phyloP scores from a whole-genome alignment of 2,329 filamentous ascomycete genomes.

The Epichloe gansuensis region DNA sequence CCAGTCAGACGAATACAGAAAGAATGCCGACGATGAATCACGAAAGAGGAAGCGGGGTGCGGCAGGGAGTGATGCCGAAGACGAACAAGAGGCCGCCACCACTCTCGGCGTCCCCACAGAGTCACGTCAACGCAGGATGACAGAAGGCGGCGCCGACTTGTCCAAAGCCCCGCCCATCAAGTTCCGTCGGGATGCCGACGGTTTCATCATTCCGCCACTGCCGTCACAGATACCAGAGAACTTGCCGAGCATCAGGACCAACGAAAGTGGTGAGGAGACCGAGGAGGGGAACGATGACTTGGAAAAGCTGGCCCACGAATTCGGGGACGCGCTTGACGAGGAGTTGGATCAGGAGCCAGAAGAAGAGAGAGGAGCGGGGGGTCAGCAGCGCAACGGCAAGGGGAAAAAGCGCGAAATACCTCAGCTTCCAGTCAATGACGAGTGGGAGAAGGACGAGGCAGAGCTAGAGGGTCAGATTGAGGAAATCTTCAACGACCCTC shows the following conservation, averaged over 20 bases:
- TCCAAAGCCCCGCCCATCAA: conserved; percentile 21
- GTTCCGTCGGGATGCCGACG: conserved; percentile 48
- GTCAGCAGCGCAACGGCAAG: conserved; percentile 10
- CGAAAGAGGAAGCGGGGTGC: conserved; percentile 31
- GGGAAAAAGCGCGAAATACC: conserved; percentile 20
- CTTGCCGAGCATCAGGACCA: conserved; percentile 10
- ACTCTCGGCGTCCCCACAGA: not conserved
- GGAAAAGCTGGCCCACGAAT: conserved; percentile 30
- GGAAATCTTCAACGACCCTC: conserved; percentile 52
- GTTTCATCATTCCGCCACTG: conserved; percentile 49
- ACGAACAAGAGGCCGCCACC: conserved; percentile 7
- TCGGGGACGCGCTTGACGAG: conserved; percentile 27
- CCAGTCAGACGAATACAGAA: conserved; percentile 45
- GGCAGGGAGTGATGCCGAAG: conserved; percentile 12
- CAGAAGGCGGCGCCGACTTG: conserved; percentile 22
- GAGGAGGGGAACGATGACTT: conserved; percentile 21
- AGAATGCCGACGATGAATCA: conserved; percentile 36
- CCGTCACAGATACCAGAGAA: conserved; percentile 28
- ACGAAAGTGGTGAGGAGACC: conserved; percentile 7
- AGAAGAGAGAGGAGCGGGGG: not conserved
- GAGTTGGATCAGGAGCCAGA: conserved; percentile 12
- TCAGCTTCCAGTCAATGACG: conserved; percentile 44
- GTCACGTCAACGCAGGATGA: conserved; percentile 7
- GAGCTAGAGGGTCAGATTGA: conserved; percentile 58
- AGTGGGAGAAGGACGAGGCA: conserved; percentile 50